These are phyloP conservation scores for Vicia villosa DNA, from an alignment of 306 rosid genomes.

Conservation along the genomic window DNA sequence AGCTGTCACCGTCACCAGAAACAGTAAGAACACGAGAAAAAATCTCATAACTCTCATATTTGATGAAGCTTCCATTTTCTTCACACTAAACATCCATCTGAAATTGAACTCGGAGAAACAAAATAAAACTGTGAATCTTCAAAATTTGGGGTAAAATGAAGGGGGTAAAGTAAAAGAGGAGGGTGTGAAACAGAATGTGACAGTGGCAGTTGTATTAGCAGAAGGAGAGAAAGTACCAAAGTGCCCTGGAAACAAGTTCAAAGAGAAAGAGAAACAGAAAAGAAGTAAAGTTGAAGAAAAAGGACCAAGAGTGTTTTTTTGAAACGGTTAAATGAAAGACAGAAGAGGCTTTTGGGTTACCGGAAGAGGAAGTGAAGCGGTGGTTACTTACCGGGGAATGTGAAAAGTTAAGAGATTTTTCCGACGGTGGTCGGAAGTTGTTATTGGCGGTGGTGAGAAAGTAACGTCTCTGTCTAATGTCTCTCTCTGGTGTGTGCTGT, in stretches of 20 bases:
- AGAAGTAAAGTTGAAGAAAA: conserved; percentile 6
- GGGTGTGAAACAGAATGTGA: background rate
- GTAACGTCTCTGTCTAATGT: background rate
- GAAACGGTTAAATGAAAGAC: background rate
- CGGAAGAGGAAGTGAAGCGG: conserved; percentile 11
- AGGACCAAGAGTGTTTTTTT: background rate
- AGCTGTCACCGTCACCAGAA: conserved; percentile 47
- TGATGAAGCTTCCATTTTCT: conserved; percentile 46
- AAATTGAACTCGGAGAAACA: conserved; percentile 32
- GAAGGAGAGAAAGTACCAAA: conserved; percentile 16
- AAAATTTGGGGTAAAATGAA: conserved; percentile 21
- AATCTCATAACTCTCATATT: conserved; percentile 44
- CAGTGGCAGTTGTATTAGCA: conserved; percentile 9
- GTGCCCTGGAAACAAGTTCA: too few relatives aligned
- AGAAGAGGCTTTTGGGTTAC: background rate
- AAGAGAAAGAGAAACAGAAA: background rate
- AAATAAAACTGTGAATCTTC: conserved; percentile 1
- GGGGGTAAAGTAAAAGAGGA: conserved; percentile 21
- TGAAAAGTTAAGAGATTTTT: background rate
- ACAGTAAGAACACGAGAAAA: conserved; percentile 39
- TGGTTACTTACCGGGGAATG: background rate
- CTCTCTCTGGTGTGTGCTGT: conserved; percentile 5
- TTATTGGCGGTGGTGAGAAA: conserved; percentile 13
- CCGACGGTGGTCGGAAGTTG: conserved; percentile 13
- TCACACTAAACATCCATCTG: conserved; percentile 50